Evolutionary conservation across 2,329 filamentous ascomycete genomes (phyloP).

Genomic region (Rutstroemia sydowiana): DNA sequence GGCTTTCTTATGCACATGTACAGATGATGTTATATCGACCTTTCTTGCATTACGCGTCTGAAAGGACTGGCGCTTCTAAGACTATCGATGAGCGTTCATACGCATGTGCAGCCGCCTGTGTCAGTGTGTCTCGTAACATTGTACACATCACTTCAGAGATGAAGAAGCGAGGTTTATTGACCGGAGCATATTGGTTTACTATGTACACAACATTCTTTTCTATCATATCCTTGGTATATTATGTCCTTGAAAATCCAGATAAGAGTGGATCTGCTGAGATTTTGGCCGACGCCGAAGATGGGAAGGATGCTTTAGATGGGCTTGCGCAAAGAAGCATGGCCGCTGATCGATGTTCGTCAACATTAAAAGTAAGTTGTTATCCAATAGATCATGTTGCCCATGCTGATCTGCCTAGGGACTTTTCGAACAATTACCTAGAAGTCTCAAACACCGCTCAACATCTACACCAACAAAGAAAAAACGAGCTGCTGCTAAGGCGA

Average conservation of each 20-base stretch:
- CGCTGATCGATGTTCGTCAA: constrained; percentile 75
- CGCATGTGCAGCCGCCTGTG: constrained; percentile 59
- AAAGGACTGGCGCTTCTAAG: constrained; percentile 47
- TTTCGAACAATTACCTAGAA: constrained; percentile 76
- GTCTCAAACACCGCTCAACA: constrained; percentile 47
- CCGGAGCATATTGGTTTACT: constrained; percentile 80
- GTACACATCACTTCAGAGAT: constrained; percentile 75
- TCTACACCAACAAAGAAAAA: constrained; percentile 43
- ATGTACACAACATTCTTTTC: constrained; percentile 80
- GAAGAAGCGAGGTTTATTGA: constrained; percentile 65
- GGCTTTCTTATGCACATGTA: constrained; percentile 75
- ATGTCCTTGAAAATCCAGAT: constrained; percentile 71
- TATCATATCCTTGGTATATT: constrained; percentile 72
- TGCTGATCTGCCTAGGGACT: constrained; percentile 48
- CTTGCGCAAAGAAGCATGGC: constrained; percentile 80
- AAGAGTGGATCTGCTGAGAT: constrained; percentile 71
- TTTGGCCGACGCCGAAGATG: constrained; percentile 75
- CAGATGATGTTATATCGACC: constrained; percentile 78
- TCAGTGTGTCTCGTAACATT: constrained; percentile 59
- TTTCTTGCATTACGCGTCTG: constrained; percentile 76
- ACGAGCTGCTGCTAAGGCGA: constrained; percentile 45
- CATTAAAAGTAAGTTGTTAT: constrained; percentile 57
- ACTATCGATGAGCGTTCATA: constrained; percentile 70
- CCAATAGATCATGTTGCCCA: not conserved
- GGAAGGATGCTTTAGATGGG: constrained; percentile 72